phyloP scores from a whole-genome alignment of 768 basidiomycete species.

The Boletus pseudopeckii region DNA sequence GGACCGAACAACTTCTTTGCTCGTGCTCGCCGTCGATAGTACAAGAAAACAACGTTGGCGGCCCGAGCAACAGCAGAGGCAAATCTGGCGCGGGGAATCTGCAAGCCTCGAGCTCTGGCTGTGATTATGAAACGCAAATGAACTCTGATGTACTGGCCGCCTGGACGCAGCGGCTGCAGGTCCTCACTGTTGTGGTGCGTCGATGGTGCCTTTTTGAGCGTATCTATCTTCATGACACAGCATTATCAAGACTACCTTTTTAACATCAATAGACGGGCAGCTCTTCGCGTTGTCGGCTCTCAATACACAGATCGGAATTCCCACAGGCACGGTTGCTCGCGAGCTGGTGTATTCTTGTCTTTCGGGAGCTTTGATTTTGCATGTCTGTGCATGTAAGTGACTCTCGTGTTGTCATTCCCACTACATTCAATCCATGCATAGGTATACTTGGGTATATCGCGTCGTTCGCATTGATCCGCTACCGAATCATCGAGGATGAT shows the following conservation, averaged over 20 bases:
- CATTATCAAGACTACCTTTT: conserved; percentile 27
- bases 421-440: background rate
- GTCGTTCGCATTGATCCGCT: conserved; percentile 29
- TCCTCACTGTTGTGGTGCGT: conserved; percentile 29
- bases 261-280: conserved; percentile 26
- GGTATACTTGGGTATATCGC: conserved; percentile 28
- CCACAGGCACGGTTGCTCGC: conserved; percentile 6
- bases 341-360: conserved; percentile 30
- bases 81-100: background rate
- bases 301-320: conserved; percentile 17
- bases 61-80: conserved; percentile 1
- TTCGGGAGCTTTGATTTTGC: conserved; percentile 30
- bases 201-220: background rate
- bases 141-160: conserved; percentile 18
- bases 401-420: background rate
- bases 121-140: conserved; percentile 8
- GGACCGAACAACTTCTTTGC: background rate
- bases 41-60: conserved; percentile 3
- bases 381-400: conserved; percentile 28
- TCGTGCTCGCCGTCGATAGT: conserved; percentile 2
- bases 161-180: conserved; percentile 29
- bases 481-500: conserved; percentile 22
- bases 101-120: background rate
- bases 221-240: background rate
- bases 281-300: conserved; percentile 27